Conservation (phyloP, 2,329 filamentous ascomycete genomes). For the Verticillium klebahnii region DNA sequence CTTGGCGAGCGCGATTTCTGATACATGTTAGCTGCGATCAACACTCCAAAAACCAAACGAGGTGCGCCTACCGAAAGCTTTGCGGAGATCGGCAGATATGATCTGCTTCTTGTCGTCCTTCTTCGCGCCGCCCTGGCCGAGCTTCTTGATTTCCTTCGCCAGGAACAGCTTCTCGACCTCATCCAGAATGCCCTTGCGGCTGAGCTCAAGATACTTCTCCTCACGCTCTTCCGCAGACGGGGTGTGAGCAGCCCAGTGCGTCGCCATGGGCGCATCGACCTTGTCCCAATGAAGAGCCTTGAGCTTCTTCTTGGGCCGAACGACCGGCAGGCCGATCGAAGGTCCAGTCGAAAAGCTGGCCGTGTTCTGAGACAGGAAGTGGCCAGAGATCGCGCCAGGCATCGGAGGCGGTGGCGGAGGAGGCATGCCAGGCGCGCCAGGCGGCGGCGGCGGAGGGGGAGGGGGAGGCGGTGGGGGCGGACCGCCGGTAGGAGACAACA, state of each 20-base stretch:
- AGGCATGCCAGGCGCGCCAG: slow-evolving; percentile 33
- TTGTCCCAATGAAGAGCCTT: slow-evolving; percentile 99
- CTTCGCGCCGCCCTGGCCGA: slow-evolving; percentile 66
- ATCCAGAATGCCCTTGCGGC: slow-evolving; percentile 90
- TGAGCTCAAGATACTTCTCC: slow-evolving; percentile 91
- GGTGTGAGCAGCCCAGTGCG: slow-evolving; percentile 85
- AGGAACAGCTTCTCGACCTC: slow-evolving; percentile 97
- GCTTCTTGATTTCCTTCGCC: slow-evolving; percentile 90
- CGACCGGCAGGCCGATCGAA: slow-evolving; percentile 69
- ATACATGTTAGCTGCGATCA: slow-evolving; percentile 23
- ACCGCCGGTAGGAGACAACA: slow-evolving; percentile 14
- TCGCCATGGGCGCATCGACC: slow-evolving; percentile 85
- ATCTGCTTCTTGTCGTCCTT: slow-evolving; percentile 97
- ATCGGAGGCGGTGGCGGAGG: slow-evolving; percentile 59
- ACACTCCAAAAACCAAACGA: neutral
- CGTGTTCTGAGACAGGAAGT: slow-evolving; percentile 66
- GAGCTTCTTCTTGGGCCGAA: slow-evolving; percentile 96
- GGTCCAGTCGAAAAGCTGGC: slow-evolving; percentile 46
- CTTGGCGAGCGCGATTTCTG: slow-evolving; percentile 86
- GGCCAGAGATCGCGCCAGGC: slow-evolving; percentile 66
- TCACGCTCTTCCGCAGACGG: slow-evolving; percentile 86
- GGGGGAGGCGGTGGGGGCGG: slow-evolving; percentile 32
- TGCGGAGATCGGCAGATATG: slow-evolving; percentile 84
- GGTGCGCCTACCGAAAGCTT: slow-evolving; percentile 65
- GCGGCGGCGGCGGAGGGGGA: slow-evolving; percentile 36